Evolutionary conservation across 768 basidiomycete genomes (phyloP).

Genomic region (Leccinum incarnatum): DNA sequence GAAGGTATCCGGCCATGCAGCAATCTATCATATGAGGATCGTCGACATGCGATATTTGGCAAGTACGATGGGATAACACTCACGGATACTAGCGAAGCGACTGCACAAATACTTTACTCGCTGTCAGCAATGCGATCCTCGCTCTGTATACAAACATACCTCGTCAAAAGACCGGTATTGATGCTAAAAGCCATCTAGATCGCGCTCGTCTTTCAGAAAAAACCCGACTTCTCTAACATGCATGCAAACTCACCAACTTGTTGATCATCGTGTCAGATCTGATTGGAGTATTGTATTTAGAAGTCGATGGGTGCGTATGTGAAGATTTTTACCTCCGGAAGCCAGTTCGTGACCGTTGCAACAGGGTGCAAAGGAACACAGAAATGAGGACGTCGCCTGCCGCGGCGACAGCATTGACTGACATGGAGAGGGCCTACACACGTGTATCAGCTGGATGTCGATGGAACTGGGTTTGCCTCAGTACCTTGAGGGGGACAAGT

Average conservation of each 20-base stretch:
- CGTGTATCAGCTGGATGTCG: not conserved
- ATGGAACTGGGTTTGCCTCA: too few species aligned
- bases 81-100: not conserved
- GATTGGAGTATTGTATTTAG: not conserved
- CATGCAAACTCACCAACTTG: constrained; percentile 30
- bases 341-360: constrained; percentile 51
- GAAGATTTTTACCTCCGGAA: constrained; percentile 39
- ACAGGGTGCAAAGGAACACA: constrained; percentile 23
- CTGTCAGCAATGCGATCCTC: not conserved
- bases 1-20: not conserved
- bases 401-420: not conserved
- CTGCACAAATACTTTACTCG: not conserved
- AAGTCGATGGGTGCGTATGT: not conserved
- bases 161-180: constrained; percentile 35
- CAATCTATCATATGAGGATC: not conserved
- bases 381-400: not conserved
- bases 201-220: not conserved
- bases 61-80: not conserved
- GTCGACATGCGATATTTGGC: not conserved
- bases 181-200: constrained; percentile 51
- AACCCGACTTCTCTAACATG: not conserved
- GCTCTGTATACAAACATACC: not conserved
- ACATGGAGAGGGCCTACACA: not conserved
- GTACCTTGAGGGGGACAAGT: constrained; percentile 46
- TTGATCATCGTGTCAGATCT: constrained; percentile 55